Base-by-base conservation (phyloP, 2,329 filamentous ascomycete species). In the Sporothrix curviconia region DNA sequence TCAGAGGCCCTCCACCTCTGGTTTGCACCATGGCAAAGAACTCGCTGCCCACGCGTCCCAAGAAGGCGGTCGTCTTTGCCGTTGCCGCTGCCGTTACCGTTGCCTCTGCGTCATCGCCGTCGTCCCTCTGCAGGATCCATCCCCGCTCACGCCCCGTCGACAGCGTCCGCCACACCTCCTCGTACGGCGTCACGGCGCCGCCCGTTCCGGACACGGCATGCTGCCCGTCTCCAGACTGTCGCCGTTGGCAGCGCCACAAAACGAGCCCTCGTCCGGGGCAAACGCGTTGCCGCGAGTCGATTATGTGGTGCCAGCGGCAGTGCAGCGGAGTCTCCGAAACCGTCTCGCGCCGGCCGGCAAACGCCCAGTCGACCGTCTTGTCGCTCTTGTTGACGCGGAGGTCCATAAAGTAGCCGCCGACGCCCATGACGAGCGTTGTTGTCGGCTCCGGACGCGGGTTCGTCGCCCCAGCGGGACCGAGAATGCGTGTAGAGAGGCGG, bases 151-250 rank as follows among this genome's bases (percentile, higher is more conserved):
- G 19, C 2, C 36, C 53, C 7, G 19, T 25, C 12, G 53, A 28
- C 15, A 47, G 19, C 30, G 46, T 19, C n/a, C 58, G 54, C 58
- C 58, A 60, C 24, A 60, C 43, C 15, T 60, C 58, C 25, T 57
- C 54, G 34, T 60, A 60, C 4, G 55, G 49, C 9, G 57, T 56
- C 7, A 56, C 17, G 7, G 22, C 44, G 6, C 47, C 47, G 50
- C 25, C 34, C 36, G 17, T 19, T 55, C 58, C 12, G 50, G 34
- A n/a, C 55, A 57, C 46, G 57, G 32, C 57, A 60, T 57, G 49
- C 32, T n/a, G 3, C 58, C 58, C 40, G 54, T 60, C 42, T 60
- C 58, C 4, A 55, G 55, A 8, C 52, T 51, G 50, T 60, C 58
- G 12, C 58, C 55, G 40, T 51, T 8, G 58, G 42, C n/a, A 60